Base-by-base conservation (phyloP, 345 rosid genomes). In the Ceriops tagal region DNA sequence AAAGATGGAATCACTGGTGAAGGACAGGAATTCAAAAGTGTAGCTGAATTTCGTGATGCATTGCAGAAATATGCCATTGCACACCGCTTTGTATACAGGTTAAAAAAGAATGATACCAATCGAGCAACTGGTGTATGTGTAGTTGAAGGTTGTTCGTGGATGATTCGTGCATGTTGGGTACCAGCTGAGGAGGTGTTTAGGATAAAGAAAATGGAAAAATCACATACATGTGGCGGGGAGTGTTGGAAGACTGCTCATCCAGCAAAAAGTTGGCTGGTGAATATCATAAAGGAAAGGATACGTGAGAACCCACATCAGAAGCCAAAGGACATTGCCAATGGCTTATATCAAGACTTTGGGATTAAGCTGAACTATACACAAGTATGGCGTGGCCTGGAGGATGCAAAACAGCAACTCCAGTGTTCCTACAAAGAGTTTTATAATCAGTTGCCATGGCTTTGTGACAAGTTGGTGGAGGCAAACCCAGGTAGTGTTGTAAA, bases 1-100 rank as follows among this genome's bases (percentile, higher is more conserved):
- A 93, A 83, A 79, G 82, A 78, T 62, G 84, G 89, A 74, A 93
- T 93, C 53, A 81, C 87, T 4, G 98, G 97, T 65, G 90, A 85
- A 26, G 97, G 97, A 73, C 98, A 93, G 83, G 98, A 92, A 35
- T 93, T 93, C 73, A 78, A 80, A 63, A 79, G 83, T 60, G 98
- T 88, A 26, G 83, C 67, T 51, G 92, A 91, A 68, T 91, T 93
- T 77, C 93, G 98, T 69, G 93, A 91, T 72, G 91, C 86, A 0
- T 77, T 91, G 75, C 92, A 89, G 80, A 91, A 87, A 73, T 91
- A 85, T 72, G 88, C 97, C 3, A 89, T 93, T 75, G 98, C 97
- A 46, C 77, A 85, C 76, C 89, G 89, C 26, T 93, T 93, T 67
- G 86, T 75, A 7, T 93, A 93, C 81, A 85, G 77, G 80, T 71